Evolutionary conservation across 2,329 filamentous ascomycete genomes (phyloP), one percentile per base, ranked within the genome.

Genomic region (Claviceps fusiformis): DNA sequence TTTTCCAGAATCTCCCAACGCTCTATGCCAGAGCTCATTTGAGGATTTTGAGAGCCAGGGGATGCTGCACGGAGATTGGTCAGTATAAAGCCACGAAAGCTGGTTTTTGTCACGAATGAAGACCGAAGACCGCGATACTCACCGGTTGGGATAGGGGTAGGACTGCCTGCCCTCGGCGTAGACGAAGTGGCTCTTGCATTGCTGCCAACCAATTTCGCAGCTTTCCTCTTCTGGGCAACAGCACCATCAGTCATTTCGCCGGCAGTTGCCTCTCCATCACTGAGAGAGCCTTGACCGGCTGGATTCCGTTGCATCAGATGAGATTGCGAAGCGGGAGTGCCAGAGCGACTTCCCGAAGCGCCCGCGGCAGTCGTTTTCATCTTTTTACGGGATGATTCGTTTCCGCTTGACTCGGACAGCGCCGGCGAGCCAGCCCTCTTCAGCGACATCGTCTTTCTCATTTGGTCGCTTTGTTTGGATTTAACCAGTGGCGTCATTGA

Each of bases 361-460:
- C 73, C 65, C 3, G 66, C 68, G 1, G 70, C 70, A 58, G 81
- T 78, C 66, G 86, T 86, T 72, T 85, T 87, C 65, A 86, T 81
- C 67, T 79, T 81, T 73, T 88, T 89, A 71, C 93, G 85, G 29
- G 84, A 82, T 0, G 88, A 92, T 67, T 97, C 92, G 62, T 91
- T 95, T 54, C 89, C 92, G 67, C 89, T 95, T 10, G 89, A 89
- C 67, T 97, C 92, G 2, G 90, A 96, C 37, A 87, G 77, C 60
- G 91, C 86, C 3, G 91, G 89, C 17, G 90, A 95, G 19, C 90
- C 89, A 37, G 88, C 80, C 35, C 92, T 84, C 73, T 96, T 96
- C 53, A 92, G 79, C 37, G 76, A 77, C 64, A 82, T 83, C 62
- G 70, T 69, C 65, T 81, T 81, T 68, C 80, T 81, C 0, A 56